These are phyloP conservation scores for Mitragyna speciosa DNA, from an alignment of 257 asterid species.

Conservation along the genomic window DNA sequence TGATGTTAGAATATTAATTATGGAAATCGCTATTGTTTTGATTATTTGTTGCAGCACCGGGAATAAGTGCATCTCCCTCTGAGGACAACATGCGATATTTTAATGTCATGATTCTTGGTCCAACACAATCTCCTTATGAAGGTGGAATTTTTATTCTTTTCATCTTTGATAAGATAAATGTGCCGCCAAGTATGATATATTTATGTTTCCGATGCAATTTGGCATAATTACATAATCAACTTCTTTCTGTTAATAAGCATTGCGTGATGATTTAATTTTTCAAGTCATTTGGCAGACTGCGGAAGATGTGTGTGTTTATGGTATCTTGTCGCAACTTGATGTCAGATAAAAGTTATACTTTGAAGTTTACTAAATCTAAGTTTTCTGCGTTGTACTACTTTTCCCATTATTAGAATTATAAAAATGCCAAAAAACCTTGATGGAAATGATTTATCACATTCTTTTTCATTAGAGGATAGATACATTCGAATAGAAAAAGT, in stretches of 20 bases:
- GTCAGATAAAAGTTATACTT: background rate
- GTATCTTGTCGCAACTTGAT: background rate
- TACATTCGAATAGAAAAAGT: background rate
- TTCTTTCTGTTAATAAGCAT: background rate
- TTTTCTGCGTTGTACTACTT: background rate
- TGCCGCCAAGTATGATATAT: background rate
- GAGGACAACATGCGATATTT: conserved; percentile 98
- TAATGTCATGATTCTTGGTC: conserved; percentile 99
- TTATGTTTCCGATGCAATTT: background rate
- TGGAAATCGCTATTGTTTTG: conserved; percentile 13
- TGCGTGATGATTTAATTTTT: background rate
- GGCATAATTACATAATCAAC: background rate
- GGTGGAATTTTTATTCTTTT: conserved; percentile 36
- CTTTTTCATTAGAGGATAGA: no score
- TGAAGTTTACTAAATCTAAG: background rate
- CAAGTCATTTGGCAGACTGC: background rate
- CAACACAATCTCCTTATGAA: conserved; percentile 98
- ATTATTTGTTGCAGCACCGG: conserved; percentile 77
- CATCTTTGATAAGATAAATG: background rate
- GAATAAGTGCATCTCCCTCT: conserved; percentile 98
- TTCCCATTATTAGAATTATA: background rate
- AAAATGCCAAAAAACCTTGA: background rate
- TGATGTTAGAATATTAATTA: background rate
- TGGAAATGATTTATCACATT: background rate
- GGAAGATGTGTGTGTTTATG: background rate